Conservation (phyloP, 495 filamentous ascomycete species). For the Aspergillus bridgeri region DNA sequence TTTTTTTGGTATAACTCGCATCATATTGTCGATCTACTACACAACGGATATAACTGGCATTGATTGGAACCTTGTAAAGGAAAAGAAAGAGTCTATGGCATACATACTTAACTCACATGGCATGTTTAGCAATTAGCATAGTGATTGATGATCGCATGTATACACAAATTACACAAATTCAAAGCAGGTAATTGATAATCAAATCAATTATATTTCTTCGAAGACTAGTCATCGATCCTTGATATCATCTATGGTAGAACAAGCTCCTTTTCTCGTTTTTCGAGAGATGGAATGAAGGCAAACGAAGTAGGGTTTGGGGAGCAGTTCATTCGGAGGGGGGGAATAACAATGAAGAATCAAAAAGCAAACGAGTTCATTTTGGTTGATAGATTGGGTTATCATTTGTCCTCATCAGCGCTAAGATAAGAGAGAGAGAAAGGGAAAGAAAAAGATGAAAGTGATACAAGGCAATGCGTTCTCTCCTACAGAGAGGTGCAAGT, state of each 20-base stretch:
- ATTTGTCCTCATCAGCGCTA: constrained; percentile 37
- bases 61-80: not conserved
- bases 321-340: no score
- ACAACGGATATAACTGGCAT: not conserved
- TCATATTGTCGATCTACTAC: not conserved
- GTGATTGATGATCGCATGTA: not conserved
- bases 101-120: not conserved
- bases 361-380: not conserved
- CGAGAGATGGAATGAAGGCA: not conserved
- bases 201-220: not conserved
- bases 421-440: not conserved
- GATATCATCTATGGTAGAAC: not conserved
- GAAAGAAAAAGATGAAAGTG: not conserved
- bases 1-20: not conserved
- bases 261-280: not conserved
- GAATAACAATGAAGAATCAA: no score
- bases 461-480: not conserved
- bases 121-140: no score
- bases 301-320: not conserved
- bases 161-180: not conserved
- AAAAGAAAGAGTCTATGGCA: no score
- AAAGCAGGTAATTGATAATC: not conserved
- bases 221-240: not conserved
- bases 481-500: not conserved
- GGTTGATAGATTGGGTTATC: constrained; percentile 23